Base-by-base conservation (phyloP, 805 yeast genomes). In the Lipomyces chichibuensis region DNA sequence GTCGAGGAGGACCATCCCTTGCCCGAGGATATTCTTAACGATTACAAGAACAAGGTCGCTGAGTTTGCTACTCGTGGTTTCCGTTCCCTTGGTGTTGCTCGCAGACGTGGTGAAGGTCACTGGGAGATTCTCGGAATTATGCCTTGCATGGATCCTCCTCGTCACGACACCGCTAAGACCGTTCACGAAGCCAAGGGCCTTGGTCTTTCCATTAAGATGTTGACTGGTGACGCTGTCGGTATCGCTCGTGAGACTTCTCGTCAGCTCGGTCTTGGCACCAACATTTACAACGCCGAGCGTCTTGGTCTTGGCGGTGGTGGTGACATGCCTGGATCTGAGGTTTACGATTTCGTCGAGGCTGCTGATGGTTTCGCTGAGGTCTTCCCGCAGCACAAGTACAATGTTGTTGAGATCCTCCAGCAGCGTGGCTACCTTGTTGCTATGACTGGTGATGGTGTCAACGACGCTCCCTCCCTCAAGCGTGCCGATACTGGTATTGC, bases 71-170 rank as follows among this genome's bases (percentile, higher is more conserved):
- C 96, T 77, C 89, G 97, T 88, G 97, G 97, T 87, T 92, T 91
- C 94, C 87, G 97, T 84, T 92, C 97, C 78, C 86, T 92, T 80
- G 97, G 97, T 89, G 97, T 92, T 84, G 97, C 97, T 74, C 91
- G 97, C 87, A 91, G 91, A 91, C 88, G 96, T 85, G 97, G 96
- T 83, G 97, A 91, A 83, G 96, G 96, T 77, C 96, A 91, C 88
- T 92, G 97, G 97, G 97, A 92, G 84, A 92, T 92, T 76, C 84
- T 92, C 79, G 97, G 97, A 81, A 93, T 92, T 81, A 92, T 92
- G 97, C 97, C 97, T 82, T 92, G 97, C 84, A 90, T 91, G 93
- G 97, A 92, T 84, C 97, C 97, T 78, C 97, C 97, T 84, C 90
- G 97, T 88, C 96, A 92, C 84, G 97, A 92, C 83, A 92, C 97